Conservation (phyloP, 1,139 yeast genomes). For the Ogataea hybrid region DNA sequence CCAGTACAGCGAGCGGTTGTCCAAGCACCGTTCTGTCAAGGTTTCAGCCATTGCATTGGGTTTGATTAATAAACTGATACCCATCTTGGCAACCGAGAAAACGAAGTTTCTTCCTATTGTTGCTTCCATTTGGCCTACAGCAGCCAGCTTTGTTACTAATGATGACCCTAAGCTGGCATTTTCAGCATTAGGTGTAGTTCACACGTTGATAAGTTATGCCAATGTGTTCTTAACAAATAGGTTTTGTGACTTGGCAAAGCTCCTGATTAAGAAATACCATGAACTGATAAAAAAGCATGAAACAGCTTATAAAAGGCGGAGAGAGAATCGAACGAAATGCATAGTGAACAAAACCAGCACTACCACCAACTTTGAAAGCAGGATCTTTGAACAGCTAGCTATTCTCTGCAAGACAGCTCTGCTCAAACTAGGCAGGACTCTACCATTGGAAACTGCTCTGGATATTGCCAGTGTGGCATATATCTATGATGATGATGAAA, state of each 20-base stretch:
- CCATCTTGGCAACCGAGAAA: conserved; percentile 62
- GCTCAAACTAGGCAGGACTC: conserved; percentile 30
- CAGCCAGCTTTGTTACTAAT: conserved; percentile 38
- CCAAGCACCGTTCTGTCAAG: conserved; percentile 64
- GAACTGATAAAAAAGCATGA: conserved; percentile 18
- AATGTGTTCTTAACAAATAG: conserved; percentile 53
- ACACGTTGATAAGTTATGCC: conserved; percentile 39
- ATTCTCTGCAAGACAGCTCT: conserved; percentile 29
- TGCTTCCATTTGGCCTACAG: conserved; percentile 68
- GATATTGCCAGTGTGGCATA: conserved; percentile 20
- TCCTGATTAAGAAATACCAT: conserved; percentile 23
- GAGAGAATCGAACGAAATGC: neutral
- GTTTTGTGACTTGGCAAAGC: conserved; percentile 38
- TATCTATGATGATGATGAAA: conserved; percentile 17
- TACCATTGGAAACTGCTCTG: conserved; percentile 30
- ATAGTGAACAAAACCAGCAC: conserved; percentile 26
- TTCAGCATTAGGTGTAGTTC: conserved; percentile 37
- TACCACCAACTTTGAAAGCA: conserved; percentile 32
- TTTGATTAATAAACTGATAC: conserved; percentile 49
- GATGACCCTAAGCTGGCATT: conserved; percentile 37
- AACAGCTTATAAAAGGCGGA: neutral
- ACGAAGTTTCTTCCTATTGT: conserved; percentile 62
- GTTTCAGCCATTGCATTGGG: conserved; percentile 56
- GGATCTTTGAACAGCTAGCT: conserved; percentile 28
- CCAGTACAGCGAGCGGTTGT: conserved; percentile 65